Base-by-base conservation (phyloP, 1,139 yeast genomes). In the Geotrichum aggregatum region DNA sequence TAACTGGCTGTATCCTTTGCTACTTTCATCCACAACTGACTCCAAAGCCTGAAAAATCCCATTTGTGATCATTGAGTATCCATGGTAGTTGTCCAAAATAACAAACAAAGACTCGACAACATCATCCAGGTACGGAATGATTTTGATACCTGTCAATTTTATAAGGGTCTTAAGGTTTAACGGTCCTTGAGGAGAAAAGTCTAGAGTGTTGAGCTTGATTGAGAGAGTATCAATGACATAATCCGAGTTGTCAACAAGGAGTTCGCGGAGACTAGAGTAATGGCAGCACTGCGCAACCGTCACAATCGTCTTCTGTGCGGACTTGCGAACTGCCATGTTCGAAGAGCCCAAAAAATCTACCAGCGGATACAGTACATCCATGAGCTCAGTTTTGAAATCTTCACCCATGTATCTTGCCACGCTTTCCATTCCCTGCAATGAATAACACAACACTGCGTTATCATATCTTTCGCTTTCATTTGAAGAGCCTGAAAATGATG, bases 71-170 rank as follows among this genome's bases (percentile, higher is more conserved):
- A 75, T 72, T 1, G 81, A 71, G 65, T 92, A 91, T 0, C 94
- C 95, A 69, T 91, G 96, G 61, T 84, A 91, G 42, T 82, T 75
- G 66, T 92, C 98, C 47, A 92, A 73, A 33, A 89, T 70, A 10
- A 83, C 80, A 66, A 92, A 87, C 59, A 88, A 76, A 11, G 89
- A 81, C 35, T 81, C 78, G 7, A 91, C 71, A 0, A 91, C 73
- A 66, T 91, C 98, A 51, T 75, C 79, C 53, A 91, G 73, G 54
- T 80, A 87, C 43, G 80, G 79, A 6, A 89, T 71, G 26, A 88
- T 71, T 36, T 77, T 73, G 11, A 78, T 71, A 0, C 97, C 96
- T 0, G 91, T 83, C 31, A 89, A 73, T 58, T 76, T 79, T 19
- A 87, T 73, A 38, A 89, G 69, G 5, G 87, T 82, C 50, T 84